Conservation (phyloP, 306 rosid species). For the Ormosia emarginata region DNA sequence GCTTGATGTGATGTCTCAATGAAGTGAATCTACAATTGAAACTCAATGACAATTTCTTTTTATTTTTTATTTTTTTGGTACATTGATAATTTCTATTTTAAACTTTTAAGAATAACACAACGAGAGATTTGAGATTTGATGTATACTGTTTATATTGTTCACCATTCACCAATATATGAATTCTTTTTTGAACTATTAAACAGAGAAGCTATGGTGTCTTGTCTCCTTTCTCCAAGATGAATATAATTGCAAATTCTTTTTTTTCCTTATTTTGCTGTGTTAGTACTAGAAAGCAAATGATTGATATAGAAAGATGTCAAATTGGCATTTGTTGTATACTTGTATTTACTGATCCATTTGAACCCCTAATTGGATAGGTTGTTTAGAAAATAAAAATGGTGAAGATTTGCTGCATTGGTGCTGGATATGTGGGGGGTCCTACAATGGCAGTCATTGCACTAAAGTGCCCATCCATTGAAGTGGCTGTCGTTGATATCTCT, state of each 20-base stretch:
- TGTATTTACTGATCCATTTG: constrained; percentile 23
- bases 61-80: too few relatives aligned
- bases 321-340: not conserved
- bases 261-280: not conserved
- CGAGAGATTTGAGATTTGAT: too few relatives aligned
- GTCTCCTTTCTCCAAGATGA: not conserved
- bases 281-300: not conserved
- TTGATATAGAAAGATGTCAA: not conserved
- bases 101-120: not conserved
- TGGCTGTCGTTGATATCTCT: constrained; percentile 81
- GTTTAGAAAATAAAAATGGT: constrained; percentile 53
- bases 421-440: constrained; percentile 96
- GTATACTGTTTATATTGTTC: not conserved
- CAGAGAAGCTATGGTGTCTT: not conserved
- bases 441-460: constrained; percentile 95
- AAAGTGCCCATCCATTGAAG: constrained; percentile 76
- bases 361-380: constrained; percentile 37
- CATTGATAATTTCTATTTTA: not conserved
- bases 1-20: not conserved
- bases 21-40: not conserved
- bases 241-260: not conserved
- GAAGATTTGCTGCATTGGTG: constrained; percentile 98
- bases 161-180: not conserved
- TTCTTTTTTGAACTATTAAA: not conserved
- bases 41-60: too few relatives aligned